Evolutionary conservation across 192 early-diverging fungal genomes (phyloP).

Genomic region (Coemansia sp.): DNA sequence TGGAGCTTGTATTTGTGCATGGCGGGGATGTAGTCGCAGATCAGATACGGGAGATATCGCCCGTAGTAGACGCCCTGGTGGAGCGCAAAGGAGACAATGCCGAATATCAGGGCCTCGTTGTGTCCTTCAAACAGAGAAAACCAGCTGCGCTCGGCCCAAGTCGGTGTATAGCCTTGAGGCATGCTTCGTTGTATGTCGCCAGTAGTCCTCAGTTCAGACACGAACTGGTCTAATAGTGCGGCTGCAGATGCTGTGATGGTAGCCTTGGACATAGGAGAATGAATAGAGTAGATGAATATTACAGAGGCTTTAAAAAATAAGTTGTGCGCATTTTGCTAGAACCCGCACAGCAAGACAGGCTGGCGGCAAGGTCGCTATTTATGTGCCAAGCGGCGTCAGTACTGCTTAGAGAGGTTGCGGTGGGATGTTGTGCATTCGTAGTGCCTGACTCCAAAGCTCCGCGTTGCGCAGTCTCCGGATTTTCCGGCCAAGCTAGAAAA

Average conservation of each 20-base stretch:
- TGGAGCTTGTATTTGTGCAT: slow-evolving; percentile 75
- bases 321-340: background rate
- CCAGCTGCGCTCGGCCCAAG: slow-evolving; percentile 64
- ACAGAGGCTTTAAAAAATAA: background rate
- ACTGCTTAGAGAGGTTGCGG: background rate
- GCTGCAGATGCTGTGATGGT: background rate
- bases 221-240: slow-evolving; percentile 27
- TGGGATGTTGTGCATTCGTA: background rate
- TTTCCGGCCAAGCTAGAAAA: background rate
- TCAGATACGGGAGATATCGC: slow-evolving; percentile 79
- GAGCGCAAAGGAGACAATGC: slow-evolving; percentile 74
- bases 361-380: background rate
- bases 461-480: background rate
- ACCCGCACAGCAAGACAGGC: background rate
- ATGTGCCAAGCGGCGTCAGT: background rate
- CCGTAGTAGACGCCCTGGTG: slow-evolving; percentile 93
- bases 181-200: slow-evolving; percentile 16
- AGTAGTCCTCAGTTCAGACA: slow-evolving; percentile 26
- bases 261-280: background rate
- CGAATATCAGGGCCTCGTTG: slow-evolving; percentile 68
- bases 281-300: background rate
- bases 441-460: background rate
- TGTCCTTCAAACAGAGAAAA: slow-evolving; percentile 65
- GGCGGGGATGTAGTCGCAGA: slow-evolving; percentile 84
- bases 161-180: slow-evolving; percentile 27